phyloP scores from a whole-genome alignment of 2,329 filamentous ascomycete species.

The Xylariomycetidae sp. region DNA sequence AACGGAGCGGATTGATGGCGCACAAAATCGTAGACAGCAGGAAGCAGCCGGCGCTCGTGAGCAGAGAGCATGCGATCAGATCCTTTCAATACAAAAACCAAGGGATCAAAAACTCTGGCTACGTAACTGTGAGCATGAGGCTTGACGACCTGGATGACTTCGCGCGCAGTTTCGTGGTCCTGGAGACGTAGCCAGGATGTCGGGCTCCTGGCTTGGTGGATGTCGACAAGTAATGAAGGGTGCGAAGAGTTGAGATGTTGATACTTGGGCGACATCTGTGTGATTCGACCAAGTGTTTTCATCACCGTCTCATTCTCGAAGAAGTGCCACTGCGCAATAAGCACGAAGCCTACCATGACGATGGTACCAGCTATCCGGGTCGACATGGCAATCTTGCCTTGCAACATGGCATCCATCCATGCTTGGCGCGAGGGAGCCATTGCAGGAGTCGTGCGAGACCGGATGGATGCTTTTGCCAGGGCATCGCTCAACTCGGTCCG shows the following conservation, averaged over 20 bases:
- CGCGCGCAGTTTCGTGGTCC: conserved; percentile 72
- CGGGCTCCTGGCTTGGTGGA: conserved; percentile 73
- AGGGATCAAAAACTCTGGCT: conserved; percentile 68
- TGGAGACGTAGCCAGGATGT: conserved; percentile 73
- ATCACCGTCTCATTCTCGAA: conserved; percentile 54
- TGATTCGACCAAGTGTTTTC: conserved; percentile 30
- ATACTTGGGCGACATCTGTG: conserved; percentile 24
- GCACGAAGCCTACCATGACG: conserved; percentile 66
- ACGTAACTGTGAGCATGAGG: conserved; percentile 67
- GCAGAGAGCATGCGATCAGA: conserved; percentile 59
- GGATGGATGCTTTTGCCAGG: conserved; percentile 51
- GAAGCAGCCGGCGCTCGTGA: conserved; percentile 44
- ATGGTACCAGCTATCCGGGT: conserved; percentile 72
- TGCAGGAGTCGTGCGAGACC: conserved; percentile 22
- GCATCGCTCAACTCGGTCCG: conserved; percentile 72
- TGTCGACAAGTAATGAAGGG: conserved; percentile 47
- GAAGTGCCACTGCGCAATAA: conserved; percentile 75
- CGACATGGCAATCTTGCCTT: conserved; percentile 62
- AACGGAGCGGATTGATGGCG: conserved; percentile 56
- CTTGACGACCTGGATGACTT: conserved; percentile 72
- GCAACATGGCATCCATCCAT: conserved; percentile 59
- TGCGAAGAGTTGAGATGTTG: conserved; percentile 21
- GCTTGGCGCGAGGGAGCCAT: conserved; percentile 33
- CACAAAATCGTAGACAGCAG: conserved; percentile 64
- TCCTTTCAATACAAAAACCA: conserved; percentile 66